phyloP scores from a whole-genome alignment of 208 protist species.

The Trypanosoma avium region DNA sequence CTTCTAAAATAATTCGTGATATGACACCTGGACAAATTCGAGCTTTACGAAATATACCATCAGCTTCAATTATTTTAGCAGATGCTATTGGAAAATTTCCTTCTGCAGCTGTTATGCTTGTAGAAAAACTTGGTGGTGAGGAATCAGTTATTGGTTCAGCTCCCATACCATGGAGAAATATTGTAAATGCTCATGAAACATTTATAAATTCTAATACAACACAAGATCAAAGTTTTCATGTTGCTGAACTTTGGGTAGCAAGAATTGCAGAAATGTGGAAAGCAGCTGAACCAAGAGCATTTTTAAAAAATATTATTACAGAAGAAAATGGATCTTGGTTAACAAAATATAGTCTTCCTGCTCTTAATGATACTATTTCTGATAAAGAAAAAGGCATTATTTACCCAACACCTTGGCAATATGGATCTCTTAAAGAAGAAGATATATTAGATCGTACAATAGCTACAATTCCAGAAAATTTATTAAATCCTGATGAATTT shows the following conservation, averaged over 20 bases:
- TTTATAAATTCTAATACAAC: neutral
- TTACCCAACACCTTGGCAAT: constrained; percentile 8
- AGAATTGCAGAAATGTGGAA: constrained; percentile 83
- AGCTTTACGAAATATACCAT: constrained; percentile 32
- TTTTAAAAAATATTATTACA: constrained; percentile 26
- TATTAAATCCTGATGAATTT: constrained; percentile 28
- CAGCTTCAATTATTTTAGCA: constrained; percentile 45
- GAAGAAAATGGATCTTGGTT: constrained; percentile 20
- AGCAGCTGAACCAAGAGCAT: constrained; percentile 31
- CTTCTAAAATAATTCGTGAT: constrained; percentile 56
- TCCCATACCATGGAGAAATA: constrained; percentile 19
- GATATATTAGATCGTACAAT: constrained; percentile 41
- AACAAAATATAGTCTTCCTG: neutral
- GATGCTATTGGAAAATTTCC: constrained; percentile 61
- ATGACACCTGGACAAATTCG: constrained; percentile 37
- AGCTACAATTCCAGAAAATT: constrained; percentile 49
- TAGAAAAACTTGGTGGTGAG: constrained; percentile 44
- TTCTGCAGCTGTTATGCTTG: constrained; percentile 45
- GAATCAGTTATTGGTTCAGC: constrained; percentile 28
- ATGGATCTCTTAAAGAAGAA: constrained; percentile 32
- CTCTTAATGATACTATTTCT: neutral
- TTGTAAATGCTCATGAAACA: constrained; percentile 22
- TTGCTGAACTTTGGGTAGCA: constrained; percentile 55
- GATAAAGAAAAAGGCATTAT: neutral
- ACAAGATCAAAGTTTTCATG: constrained; percentile 14